These are phyloP conservation scores for Daldinia sp. DNA, from an alignment of 2,329 filamentous ascomycete genomes.

Conservation along the genomic window DNA sequence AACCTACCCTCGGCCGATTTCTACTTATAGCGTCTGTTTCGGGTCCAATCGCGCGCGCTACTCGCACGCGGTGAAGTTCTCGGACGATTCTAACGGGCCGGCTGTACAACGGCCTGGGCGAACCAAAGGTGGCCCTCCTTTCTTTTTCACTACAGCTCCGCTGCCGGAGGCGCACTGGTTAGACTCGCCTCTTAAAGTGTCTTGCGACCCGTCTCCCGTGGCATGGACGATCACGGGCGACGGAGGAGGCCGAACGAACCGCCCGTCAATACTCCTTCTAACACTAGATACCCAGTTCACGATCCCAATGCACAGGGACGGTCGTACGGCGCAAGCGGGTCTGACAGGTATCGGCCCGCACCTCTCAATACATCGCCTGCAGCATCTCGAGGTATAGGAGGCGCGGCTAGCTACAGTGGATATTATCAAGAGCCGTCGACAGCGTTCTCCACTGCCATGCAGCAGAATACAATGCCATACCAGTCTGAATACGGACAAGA, in stretches of 20 bases:
- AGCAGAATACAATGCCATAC: slow-evolving; percentile 59
- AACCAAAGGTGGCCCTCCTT: slow-evolving; percentile 69
- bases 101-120: slow-evolving; percentile 47
- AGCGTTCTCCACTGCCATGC: slow-evolving; percentile 65
- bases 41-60: slow-evolving; percentile 16
- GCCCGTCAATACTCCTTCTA: slow-evolving; percentile 68
- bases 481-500: slow-evolving; percentile 72
- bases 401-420: slow-evolving; percentile 63
- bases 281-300: slow-evolving; percentile 61
- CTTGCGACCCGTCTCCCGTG: slow-evolving; percentile 61
- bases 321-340: slow-evolving; percentile 56
- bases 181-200: slow-evolving; percentile 65
- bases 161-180: slow-evolving; percentile 72
- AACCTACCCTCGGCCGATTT: slow-evolving; percentile 9
- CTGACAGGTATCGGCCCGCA: slow-evolving; percentile 60
- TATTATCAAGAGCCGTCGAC: slow-evolving; percentile 66
- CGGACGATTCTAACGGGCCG: slow-evolving; percentile 35
- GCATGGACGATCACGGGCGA: slow-evolving; percentile 82
- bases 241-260: slow-evolving; percentile 79
- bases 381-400: slow-evolving; percentile 61
- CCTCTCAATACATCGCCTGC: slow-evolving; percentile 60
- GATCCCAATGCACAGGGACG: slow-evolving; percentile 58
- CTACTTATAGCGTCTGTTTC: slow-evolving; percentile 24
- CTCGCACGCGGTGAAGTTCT: slow-evolving; percentile 19
- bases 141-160: slow-evolving; percentile 68